These are phyloP conservation scores for Lentinus brumalis DNA, from an alignment of 768 basidiomycete genomes.

Conservation along the genomic window DNA sequence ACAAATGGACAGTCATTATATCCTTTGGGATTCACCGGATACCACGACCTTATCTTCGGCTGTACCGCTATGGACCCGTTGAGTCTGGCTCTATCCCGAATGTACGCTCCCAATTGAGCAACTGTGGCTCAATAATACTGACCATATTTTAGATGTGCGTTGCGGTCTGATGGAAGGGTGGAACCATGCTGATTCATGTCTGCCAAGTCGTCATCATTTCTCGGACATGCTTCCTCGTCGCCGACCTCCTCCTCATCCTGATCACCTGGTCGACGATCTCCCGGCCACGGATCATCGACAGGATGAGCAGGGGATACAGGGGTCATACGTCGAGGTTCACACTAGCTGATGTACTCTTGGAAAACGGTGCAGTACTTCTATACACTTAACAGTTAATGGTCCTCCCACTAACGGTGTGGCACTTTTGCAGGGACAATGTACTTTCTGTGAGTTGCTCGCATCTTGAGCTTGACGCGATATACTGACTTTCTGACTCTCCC, in stretches of 20 bases:
- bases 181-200: neutral
- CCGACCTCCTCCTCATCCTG: neutral
- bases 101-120: neutral
- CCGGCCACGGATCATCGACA: neutral
- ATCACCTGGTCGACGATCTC: neutral
- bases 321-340: neutral
- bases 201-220: neutral
- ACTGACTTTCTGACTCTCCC: neutral
- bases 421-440: neutral
- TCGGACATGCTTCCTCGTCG: neutral
- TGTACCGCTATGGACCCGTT: neutral
- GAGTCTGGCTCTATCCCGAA: neutral
- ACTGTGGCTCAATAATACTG: neutral
- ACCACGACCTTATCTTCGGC: neutral
- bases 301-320: neutral
- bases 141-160: neutral
- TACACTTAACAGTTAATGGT: too few species aligned
- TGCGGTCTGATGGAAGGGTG: too few species aligned
- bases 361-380: neutral
- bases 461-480: neutral
- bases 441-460: neutral
- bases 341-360: neutral
- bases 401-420: neutral
- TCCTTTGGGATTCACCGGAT: neutral
- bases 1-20: neutral